These are phyloP conservation scores for Volutella citrinella DNA, from an alignment of 2,329 filamentous ascomycete genomes.

Conservation along the genomic window DNA sequence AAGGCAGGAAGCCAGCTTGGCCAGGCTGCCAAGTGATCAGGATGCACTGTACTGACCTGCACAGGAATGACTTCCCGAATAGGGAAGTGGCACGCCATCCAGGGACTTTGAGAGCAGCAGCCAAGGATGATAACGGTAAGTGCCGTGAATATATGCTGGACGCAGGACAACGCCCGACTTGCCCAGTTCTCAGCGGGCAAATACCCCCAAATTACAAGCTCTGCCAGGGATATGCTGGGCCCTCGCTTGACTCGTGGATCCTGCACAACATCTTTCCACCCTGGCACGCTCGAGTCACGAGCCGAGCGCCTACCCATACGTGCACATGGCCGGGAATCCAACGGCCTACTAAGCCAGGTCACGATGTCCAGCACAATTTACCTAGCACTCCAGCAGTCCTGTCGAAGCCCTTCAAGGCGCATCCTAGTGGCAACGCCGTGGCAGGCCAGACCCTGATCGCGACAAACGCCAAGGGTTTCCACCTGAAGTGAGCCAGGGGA, in stretches of 20 bases:
- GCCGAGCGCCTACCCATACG: constrained; percentile 13
- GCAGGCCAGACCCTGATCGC: constrained; percentile 14
- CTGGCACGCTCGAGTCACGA: constrained; percentile 24
- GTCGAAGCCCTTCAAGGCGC: constrained; percentile 8
- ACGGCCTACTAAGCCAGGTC: constrained; percentile 6
- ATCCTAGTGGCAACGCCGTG: constrained; percentile 10
- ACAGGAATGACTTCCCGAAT: too few relatives aligned
- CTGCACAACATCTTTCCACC: constrained; percentile 31
- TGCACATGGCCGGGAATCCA: constrained; percentile 14
- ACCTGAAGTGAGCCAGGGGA: constrained; percentile 11
- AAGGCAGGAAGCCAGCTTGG: too few relatives aligned
- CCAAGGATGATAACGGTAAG: too few relatives aligned
- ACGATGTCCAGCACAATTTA: constrained; percentile 14
- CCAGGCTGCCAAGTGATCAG: too few relatives aligned
- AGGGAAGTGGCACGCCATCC: too few relatives aligned
- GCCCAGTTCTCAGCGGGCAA: too few relatives aligned
- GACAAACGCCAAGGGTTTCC: constrained; percentile 17
- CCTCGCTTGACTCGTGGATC: constrained; percentile 34
- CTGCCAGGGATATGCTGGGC: constrained; percentile 16
- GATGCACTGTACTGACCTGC: too few relatives aligned
- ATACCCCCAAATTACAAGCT: too few relatives aligned
- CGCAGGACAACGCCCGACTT: too few relatives aligned
- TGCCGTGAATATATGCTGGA: too few relatives aligned
- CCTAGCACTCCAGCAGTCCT: too few relatives aligned
- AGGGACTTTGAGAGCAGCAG: too few relatives aligned